Evolutionary conservation across 306 rosid species (phyloP).

Genomic region (Trifolium subterraneum): DNA sequence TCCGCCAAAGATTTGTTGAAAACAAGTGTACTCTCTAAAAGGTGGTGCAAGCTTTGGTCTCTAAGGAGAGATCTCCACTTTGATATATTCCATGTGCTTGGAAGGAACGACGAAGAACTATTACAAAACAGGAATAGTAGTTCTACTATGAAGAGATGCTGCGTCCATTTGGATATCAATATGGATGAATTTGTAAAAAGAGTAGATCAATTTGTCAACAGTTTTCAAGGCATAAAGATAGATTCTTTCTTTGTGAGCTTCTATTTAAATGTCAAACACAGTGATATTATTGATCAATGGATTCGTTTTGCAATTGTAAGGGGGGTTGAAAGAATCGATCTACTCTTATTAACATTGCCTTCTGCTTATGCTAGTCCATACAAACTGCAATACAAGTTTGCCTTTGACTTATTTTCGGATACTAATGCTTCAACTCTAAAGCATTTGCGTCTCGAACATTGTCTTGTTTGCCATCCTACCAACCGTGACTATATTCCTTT

Average conservation of each 20-base stretch:
- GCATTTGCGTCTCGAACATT: background rate
- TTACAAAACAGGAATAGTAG: background rate
- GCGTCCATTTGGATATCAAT: background rate
- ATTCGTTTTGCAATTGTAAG: background rate
- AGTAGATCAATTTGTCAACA: background rate
- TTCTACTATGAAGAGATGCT: background rate
- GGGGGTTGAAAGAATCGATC: background rate
- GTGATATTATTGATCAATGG: background rate
- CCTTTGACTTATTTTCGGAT: background rate
- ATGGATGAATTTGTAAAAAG: background rate
- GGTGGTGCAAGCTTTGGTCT: background rate
- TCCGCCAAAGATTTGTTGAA: conserved; percentile 6
- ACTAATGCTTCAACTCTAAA: background rate
- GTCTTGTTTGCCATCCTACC: background rate
- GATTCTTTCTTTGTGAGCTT: background rate
- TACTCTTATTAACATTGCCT: background rate
- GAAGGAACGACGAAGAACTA: background rate
- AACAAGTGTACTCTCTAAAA: background rate
- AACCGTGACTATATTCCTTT: background rate
- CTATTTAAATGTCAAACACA: background rate
- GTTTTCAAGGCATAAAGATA: background rate
- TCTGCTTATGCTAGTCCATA: background rate
- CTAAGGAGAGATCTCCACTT: conserved; percentile 10
- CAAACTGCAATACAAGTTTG: background rate
- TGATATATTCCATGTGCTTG: background rate